These are phyloP conservation scores for Mycena filopes DNA, from an alignment of 768 basidiomycete genomes.

Conservation along the genomic window DNA sequence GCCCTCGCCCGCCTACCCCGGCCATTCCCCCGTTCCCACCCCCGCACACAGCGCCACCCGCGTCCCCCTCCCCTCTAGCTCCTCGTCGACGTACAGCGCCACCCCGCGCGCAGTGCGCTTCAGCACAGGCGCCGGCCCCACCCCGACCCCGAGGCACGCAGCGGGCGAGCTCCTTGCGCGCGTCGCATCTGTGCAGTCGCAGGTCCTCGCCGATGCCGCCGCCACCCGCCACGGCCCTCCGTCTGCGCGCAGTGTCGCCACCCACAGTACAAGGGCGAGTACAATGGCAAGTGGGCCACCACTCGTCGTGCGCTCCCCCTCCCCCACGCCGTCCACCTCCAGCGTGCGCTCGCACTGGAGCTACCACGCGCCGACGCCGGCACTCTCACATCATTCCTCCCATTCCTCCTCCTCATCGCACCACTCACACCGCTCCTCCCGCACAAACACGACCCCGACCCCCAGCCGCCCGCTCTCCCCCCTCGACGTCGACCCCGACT, in stretches of 20 bases:
- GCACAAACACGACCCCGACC: slow-evolving; percentile 5
- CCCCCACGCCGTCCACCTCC: background rate
- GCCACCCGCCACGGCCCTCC: background rate
- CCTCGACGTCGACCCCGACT: slow-evolving; percentile 11
- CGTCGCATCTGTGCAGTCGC: slow-evolving; percentile 15
- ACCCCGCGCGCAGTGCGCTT: background rate
- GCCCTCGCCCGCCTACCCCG: too few species aligned
- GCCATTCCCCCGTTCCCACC: too few species aligned
- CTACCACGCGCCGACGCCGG: background rate
- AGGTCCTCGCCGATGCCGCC: slow-evolving; percentile 8
- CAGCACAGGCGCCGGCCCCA: background rate
- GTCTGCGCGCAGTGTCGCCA: too few species aligned
- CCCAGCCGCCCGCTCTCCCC: slow-evolving; percentile 22
- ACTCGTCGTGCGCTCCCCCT: slow-evolving; percentile 16
- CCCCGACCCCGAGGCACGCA: slow-evolving; percentile 25
- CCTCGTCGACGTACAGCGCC: too few species aligned
- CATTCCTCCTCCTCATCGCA: background rate
- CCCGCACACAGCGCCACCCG: too few species aligned
- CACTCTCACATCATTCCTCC: background rate
- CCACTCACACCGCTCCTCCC: background rate
- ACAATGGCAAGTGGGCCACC: slow-evolving; percentile 16
- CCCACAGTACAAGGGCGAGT: too few species aligned
- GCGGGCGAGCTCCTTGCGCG: slow-evolving; percentile 28
- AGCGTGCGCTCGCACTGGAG: too few species aligned
- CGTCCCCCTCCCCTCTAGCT: too few species aligned